Evolutionary conservation across 345 rosid species (phyloP), one percentile per base, ranked within the genome.

Genomic region (Eucalyptus leucophloia): DNA sequence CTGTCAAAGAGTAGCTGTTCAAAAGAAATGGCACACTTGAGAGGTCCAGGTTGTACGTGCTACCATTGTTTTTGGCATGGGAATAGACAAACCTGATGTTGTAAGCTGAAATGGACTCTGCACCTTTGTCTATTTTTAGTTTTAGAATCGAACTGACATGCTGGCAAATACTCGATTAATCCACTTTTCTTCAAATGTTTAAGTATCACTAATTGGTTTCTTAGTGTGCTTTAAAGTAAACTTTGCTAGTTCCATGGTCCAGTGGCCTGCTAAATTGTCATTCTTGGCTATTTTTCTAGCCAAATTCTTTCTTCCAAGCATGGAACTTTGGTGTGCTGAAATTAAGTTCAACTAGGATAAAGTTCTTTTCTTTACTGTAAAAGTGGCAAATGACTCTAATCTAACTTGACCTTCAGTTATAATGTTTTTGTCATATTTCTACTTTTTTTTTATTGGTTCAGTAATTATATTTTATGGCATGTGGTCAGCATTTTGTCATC

Each of bases 41-140:
- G 97, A 95, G 88, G 98, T 93, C 92, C 96, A 95, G 49, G 93
- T 97, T 86, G 96, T 95, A 26, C 95, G 99, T 88, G 99, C 99
- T 86, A 96, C 99, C 50, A 95, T 98, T 53, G 99, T 98, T 86
- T 98, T 98, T 88, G 99, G 99, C 89, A 98, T 98, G 99, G 99
- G 99, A 90, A 97, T 98, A 86, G 99, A 97, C 95, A 97, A 98
- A 94, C 94, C 99, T 80, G 94, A 98, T 92, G 99, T 97, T 51
- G 99, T 98, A 93, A 95, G 95, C 92, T 85, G 89, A 88, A 30
- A 67, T 89, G 87, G 51, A 85, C 12, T 60, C 0, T 60, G 4
- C 0, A 4, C 32, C 32, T 60, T 28, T 28, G 67, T 28, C n/a
- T 60, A 60, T 60, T 60, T 60, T 12, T 60, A 60, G 67, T 60